Evolutionary conservation across 2,329 filamentous ascomycete genomes (phyloP).

Genomic region (Whalleya microplaca): DNA sequence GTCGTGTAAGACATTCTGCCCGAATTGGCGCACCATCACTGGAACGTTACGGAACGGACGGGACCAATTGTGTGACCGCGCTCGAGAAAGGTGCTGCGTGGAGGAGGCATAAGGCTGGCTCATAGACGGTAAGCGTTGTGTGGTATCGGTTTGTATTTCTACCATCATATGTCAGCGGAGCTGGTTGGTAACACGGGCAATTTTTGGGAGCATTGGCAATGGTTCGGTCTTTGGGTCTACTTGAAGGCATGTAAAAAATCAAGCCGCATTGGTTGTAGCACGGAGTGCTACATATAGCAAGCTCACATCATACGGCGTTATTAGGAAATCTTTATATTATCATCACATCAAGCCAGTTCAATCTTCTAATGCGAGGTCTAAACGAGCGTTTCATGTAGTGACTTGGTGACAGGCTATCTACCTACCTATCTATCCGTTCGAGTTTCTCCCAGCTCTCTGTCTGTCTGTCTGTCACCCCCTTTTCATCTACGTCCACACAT

Average conservation of each 20-base stretch:
- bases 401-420: background rate
- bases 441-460: background rate
- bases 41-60: too few relatives aligned
- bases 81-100: too few relatives aligned
- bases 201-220: background rate
- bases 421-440: background rate
- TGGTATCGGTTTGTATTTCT: background rate
- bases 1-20: too few relatives aligned
- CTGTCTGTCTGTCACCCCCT: slow-evolving; percentile 1
- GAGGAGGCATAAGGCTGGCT: background rate
- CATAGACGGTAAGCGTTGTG: background rate
- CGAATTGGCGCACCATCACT: too few relatives aligned
- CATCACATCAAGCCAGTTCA: background rate
- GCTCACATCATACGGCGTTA: too few relatives aligned
- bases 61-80: too few relatives aligned
- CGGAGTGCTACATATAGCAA: too few relatives aligned
- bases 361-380: background rate
- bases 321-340: background rate
- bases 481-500: slow-evolving; percentile 15
- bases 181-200: background rate
- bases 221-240: background rate
- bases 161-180: background rate
- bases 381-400: background rate
- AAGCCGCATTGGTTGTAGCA: background rate
- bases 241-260: background rate